These are phyloP conservation scores for Xylariaceae sp. DNA, from an alignment of 2,329 filamentous ascomycete species.

Conservation along the genomic window DNA sequence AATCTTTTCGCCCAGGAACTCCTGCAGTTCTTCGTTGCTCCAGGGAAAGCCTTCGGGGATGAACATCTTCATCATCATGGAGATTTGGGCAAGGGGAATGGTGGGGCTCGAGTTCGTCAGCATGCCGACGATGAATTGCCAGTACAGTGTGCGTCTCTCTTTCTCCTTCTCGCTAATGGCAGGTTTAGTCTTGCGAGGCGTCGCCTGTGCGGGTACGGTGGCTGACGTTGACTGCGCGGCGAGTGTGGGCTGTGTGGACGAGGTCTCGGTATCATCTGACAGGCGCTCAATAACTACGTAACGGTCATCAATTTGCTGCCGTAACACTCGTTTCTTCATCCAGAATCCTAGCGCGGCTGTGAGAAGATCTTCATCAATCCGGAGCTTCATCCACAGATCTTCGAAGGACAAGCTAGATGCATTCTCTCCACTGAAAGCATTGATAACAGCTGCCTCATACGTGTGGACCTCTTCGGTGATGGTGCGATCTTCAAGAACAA, in stretches of 20 bases:
- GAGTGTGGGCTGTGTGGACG: slow-evolving; percentile 25
- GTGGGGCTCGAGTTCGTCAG: slow-evolving; percentile 79
- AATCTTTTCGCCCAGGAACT: slow-evolving; percentile 78
- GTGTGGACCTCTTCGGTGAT: slow-evolving; percentile 70
- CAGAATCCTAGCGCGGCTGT: slow-evolving; percentile 66
- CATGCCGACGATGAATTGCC: slow-evolving; percentile 93
- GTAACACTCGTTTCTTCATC: slow-evolving; percentile 64
- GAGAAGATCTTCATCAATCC: slow-evolving; percentile 72
- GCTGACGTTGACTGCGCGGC: slow-evolving; percentile 18
- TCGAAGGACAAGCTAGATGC: slow-evolving; percentile 44
- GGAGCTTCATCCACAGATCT: slow-evolving; percentile 51
- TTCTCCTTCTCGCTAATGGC: slow-evolving; percentile 61
- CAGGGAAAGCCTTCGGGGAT: slow-evolving; percentile 85
- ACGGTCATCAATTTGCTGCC: slow-evolving; percentile 48
- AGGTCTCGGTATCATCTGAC: slow-evolving; percentile 32
- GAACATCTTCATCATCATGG: slow-evolving; percentile 93
- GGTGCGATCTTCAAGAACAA: slow-evolving; percentile 78
- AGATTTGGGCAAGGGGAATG: slow-evolving; percentile 77
- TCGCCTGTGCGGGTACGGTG: slow-evolving; percentile 31
- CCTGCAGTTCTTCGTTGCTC: slow-evolving; percentile 81
- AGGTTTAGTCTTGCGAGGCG: slow-evolving; percentile 46
- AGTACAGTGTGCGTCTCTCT: slow-evolving; percentile 65
- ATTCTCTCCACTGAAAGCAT: slow-evolving; percentile 59
- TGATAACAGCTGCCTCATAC: slow-evolving; percentile 84
- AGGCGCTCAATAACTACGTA: slow-evolving; percentile 68